phyloP scores from a whole-genome alignment of 1,284 basidiomycete genomes.

The Trichosporon inkin region DNA sequence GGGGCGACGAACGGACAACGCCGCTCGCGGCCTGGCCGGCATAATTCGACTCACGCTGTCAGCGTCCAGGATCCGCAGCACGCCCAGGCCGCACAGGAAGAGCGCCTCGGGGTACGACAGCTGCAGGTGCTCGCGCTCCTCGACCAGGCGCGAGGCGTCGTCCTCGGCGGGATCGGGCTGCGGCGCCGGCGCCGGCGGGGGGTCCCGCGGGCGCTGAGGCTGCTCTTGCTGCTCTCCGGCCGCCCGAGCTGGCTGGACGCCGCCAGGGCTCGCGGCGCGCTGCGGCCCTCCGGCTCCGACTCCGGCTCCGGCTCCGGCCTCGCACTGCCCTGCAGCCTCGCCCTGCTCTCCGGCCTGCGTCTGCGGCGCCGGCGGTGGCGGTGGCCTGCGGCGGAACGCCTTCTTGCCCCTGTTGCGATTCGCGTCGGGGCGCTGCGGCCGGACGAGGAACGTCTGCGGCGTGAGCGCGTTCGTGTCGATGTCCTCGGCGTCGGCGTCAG shows the following conservation, averaged over 20 bases:
- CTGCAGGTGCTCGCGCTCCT: conserved; percentile 86
- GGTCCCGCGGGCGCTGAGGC: neutral
- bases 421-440: conserved; percentile 46
- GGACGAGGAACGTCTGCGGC: conserved; percentile 48
- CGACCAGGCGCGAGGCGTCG: conserved; percentile 45
- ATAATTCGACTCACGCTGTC: conserved; percentile 60
- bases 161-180: conserved; percentile 64
- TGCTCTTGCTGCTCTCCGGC: neutral
- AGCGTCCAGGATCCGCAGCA: conserved; percentile 68
- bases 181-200: conserved; percentile 50
- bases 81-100: conserved; percentile 78
- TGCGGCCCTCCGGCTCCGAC: neutral
- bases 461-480: conserved; percentile 37
- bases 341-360: neutral
- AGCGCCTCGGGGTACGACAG: conserved; percentile 88
- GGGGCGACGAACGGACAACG: too few relatives aligned
- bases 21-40: too few relatives aligned
- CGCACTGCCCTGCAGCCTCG: neutral
- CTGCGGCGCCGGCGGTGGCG: conserved; percentile 12
- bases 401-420: conserved; percentile 45
- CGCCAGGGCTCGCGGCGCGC: neutral
- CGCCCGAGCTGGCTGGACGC: neutral
- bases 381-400: conserved; percentile 35
- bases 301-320: too few relatives aligned
- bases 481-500: conserved; percentile 6